Percentiles rank a stretch among this genome's conserved stretches.
Conservation (phyloP, 768 basidiomycete genomes). For the Leccinum fibrillosum region DNA sequence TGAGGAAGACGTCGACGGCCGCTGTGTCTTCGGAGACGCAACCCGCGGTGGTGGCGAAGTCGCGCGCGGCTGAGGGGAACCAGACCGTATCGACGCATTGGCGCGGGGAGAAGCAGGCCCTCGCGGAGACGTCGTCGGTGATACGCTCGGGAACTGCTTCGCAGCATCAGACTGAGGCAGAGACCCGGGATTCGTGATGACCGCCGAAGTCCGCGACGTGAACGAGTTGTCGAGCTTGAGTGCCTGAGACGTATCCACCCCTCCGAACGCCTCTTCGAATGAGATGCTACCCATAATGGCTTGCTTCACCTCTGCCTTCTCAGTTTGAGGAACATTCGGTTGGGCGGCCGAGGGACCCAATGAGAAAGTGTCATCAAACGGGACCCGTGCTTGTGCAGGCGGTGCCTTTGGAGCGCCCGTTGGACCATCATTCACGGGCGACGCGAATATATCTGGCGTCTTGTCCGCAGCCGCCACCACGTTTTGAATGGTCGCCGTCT, state of each 20-base stretch:
- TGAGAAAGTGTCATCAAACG: slow-evolving; percentile 50
- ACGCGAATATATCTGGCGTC: slow-evolving; percentile 10
- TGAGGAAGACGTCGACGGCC: slow-evolving; percentile 58
- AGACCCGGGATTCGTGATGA: slow-evolving; percentile 22
- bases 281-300: slow-evolving; percentile 26
- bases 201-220: slow-evolving; percentile 33
- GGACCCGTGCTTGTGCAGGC: slow-evolving; percentile 26
- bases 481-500: slow-evolving; percentile 8
- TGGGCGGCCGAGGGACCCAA: slow-evolving; percentile 16
- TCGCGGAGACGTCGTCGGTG: slow-evolving; percentile 41
- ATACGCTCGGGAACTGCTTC: slow-evolving; percentile 37
- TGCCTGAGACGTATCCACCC: slow-evolving; percentile 36
- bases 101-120: slow-evolving; percentile 30
- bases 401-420: slow-evolving; percentile 10
- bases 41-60: slow-evolving; percentile 50
- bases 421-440: slow-evolving; percentile 11
- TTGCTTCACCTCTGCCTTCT: slow-evolving; percentile 12
- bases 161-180: slow-evolving; percentile 14
- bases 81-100: slow-evolving; percentile 26
- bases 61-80: slow-evolving; percentile 42
- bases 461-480: slow-evolving; percentile 6
- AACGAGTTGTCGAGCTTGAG: slow-evolving; percentile 41
- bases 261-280: slow-evolving; percentile 59
- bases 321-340: slow-evolving; percentile 11
- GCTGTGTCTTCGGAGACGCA: slow-evolving; percentile 51